Conservation (phyloP, 345 rosid genomes). For the Acer saccharum region DNA sequence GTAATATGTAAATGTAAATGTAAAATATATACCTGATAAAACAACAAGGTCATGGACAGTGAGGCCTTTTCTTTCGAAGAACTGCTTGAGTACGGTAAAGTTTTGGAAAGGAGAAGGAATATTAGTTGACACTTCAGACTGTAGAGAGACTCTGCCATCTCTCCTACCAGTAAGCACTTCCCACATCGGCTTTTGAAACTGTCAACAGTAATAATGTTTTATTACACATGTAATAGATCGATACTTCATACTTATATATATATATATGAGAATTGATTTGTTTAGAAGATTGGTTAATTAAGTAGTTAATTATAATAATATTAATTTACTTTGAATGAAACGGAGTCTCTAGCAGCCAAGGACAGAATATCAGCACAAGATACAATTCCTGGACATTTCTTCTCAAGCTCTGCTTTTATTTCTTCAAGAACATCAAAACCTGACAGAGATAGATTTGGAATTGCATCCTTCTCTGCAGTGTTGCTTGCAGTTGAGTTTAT, state of each 20-base stretch:
- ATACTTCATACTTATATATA: background rate
- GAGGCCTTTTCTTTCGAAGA: conserved; percentile 47
- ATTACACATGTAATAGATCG: background rate
- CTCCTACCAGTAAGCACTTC: conserved; percentile 76
- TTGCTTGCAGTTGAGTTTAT: conserved; percentile 40
- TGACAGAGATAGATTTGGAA: conserved; percentile 50
- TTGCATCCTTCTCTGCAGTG: conserved; percentile 50
- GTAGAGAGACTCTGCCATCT: conserved; percentile 58
- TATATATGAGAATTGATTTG: background rate
- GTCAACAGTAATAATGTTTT: background rate
- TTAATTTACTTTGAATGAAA: conserved; percentile 47
- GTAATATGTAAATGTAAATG: too few relatives aligned
- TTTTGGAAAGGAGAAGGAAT: conserved; percentile 62
- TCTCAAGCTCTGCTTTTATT: conserved; percentile 53
- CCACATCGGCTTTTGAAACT: conserved; percentile 55
- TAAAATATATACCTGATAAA: conserved; percentile 52
- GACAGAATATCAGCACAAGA: conserved; percentile 72
- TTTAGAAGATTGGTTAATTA: background rate
- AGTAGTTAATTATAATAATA: too few relatives aligned
- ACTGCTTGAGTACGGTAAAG: conserved; percentile 44
- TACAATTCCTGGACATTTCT: conserved; percentile 58
- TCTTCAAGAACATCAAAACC: conserved; percentile 62
- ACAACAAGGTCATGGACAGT: conserved; percentile 65
- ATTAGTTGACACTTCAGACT: conserved; percentile 39
- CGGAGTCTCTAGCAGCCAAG: conserved; percentile 57